These are phyloP conservation scores for Lignosus rhinocerotis DNA, from an alignment of 1,284 basidiomycete species.

Conservation along the genomic window DNA sequence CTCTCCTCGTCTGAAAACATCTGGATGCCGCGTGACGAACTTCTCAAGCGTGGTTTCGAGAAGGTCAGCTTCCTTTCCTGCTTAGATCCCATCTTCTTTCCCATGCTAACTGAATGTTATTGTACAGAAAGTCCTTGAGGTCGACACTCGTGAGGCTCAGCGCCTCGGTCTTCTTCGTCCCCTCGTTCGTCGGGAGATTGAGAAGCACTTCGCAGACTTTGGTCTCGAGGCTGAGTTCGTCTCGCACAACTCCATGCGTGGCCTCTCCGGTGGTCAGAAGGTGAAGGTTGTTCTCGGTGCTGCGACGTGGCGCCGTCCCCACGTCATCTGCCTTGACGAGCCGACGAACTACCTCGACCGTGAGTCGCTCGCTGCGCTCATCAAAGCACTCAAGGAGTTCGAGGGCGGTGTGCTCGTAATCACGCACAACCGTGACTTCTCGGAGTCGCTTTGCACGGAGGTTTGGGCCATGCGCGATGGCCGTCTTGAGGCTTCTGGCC, in stretches of 20 bases:
- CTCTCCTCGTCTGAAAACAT: conserved; percentile 94
- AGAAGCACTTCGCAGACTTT: conserved; percentile 96
- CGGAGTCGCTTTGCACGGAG: conserved; percentile 90
- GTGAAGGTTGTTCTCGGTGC: conserved; percentile 99
- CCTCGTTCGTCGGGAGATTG: conserved; percentile 95
- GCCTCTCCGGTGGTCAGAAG: conserved; percentile 99
- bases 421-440: conserved; percentile 98
- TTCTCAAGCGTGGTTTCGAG: conserved; percentile 97
- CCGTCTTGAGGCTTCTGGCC: conserved; percentile 89
- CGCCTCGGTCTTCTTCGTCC: conserved; percentile 94
- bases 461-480: conserved; percentile 97
- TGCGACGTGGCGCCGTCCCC: conserved; percentile 97
- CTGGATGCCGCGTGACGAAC: conserved; percentile 95
- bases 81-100: background rate
- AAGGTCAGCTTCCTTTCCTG: conserved; percentile 53
- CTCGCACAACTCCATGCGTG: conserved; percentile 95
- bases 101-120: background rate
- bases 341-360: conserved; percentile 98
- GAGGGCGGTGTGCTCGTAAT: conserved; percentile 97
- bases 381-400: conserved; percentile 94
- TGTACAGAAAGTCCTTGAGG: conserved; percentile 85
- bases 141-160: conserved; percentile 97
- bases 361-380: conserved; percentile 95
- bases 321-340: conserved; percentile 97
- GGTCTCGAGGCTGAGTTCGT: conserved; percentile 97